These are phyloP conservation scores for Thyridium curvatum DNA, from an alignment of 2,329 filamentous ascomycete genomes.

Conservation along the genomic window DNA sequence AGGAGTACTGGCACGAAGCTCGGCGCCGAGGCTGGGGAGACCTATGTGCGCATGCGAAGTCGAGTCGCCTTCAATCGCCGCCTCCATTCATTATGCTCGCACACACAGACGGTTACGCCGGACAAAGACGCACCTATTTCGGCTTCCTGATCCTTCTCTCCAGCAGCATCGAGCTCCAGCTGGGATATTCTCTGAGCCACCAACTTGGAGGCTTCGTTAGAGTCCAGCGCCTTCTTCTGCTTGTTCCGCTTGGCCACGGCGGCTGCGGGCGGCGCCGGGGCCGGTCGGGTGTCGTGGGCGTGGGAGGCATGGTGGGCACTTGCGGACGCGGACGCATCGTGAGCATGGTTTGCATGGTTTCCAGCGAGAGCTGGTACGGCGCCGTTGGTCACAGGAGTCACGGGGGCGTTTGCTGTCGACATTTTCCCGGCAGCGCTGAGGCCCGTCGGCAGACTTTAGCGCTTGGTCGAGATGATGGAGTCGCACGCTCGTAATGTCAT, in stretches of 20 bases:
- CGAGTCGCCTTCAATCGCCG: not conserved
- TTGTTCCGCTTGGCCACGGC: constrained; percentile 68
- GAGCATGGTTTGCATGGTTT: constrained; percentile 15
- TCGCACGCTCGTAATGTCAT: no score
- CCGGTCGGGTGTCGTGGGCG: constrained; percentile 32
- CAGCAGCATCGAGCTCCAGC: constrained; percentile 85
- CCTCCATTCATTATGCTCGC: not conserved
- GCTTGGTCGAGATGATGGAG: no score
- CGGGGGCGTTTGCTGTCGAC: constrained; percentile 27
- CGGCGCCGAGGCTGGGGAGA: no score
- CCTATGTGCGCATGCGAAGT: no score
- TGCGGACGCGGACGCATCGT: constrained; percentile 19
- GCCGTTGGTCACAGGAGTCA: constrained; percentile 22
- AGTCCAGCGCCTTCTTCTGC: constrained; percentile 77
- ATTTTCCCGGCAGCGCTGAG: constrained; percentile 15
- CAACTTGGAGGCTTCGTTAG: constrained; percentile 84
- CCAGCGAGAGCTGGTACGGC: constrained; percentile 23
- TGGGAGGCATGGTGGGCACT: constrained; percentile 23
- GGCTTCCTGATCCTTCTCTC: constrained; percentile 89
- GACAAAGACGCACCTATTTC: constrained; percentile 67
- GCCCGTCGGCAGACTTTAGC: no score
- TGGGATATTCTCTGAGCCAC: constrained; percentile 92
- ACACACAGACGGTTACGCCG: not conserved
- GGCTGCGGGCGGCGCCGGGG: constrained; percentile 35
- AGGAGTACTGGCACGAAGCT: no score